phyloP scores from a whole-genome alignment of 2,329 filamentous ascomycete genomes.

The Botrytis hyacinthi region DNA sequence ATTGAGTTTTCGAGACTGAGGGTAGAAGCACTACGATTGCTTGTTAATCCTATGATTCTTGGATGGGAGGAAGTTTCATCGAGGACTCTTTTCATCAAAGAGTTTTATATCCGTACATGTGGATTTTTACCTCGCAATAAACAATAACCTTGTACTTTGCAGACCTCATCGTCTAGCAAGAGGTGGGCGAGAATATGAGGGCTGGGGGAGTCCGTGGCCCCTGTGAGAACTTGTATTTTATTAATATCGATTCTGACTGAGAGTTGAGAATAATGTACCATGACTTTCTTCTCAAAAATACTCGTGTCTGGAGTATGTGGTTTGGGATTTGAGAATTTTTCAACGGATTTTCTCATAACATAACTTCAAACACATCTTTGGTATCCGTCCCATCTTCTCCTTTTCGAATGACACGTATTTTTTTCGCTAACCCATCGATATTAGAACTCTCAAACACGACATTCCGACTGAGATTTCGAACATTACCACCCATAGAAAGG shows the following conservation, averaged over 20 bases:
- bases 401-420: conserved; percentile 43
- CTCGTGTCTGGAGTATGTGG: not conserved
- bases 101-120: not conserved
- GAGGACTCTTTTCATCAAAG: too few relatives aligned
- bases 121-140: conserved; percentile 46
- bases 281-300: not conserved
- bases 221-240: conserved; percentile 51
- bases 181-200: conserved; percentile 58
- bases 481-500: conserved; percentile 47
- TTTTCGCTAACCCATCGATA: conserved; percentile 45
- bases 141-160: conserved; percentile 46
- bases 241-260: conserved; percentile 1
- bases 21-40: too few relatives aligned
- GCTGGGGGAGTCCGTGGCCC: conserved; percentile 53
- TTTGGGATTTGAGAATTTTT: conserved; percentile 43
- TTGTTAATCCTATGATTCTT: too few relatives aligned
- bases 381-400: conserved; percentile 32
- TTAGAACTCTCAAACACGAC: conserved; percentile 58
- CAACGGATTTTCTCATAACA: conserved; percentile 46
- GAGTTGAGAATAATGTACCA: not conserved
- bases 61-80: too few relatives aligned
- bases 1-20: too few relatives aligned
- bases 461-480: conserved; percentile 48
- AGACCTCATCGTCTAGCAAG: conserved; percentile 54
- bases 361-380: conserved; percentile 28